These are phyloP conservation scores for Suaeda aralocaspica DNA, from an alignment of 148 eudicot genomes.

Conservation along the genomic window DNA sequence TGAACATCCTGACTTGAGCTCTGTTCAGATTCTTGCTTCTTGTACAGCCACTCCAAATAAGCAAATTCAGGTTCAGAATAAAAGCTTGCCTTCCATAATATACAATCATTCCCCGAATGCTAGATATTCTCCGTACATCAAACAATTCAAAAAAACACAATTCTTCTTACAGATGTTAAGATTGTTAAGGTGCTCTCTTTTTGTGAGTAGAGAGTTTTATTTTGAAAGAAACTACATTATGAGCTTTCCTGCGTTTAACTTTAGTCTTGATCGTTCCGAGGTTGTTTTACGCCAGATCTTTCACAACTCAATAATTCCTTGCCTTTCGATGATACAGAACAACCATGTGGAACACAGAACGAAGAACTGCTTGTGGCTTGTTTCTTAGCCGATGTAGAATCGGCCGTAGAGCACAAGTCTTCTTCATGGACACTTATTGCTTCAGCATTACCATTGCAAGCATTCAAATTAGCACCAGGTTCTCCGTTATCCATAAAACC, in stretches of 20 bases:
- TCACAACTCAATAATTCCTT: constrained; percentile 26
- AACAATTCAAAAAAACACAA: not conserved
- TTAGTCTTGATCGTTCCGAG: constrained; percentile 35
- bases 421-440: constrained; percentile 50
- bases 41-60: not conserved
- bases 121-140: not conserved
- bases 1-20: constrained; percentile 5
- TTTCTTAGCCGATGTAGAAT: constrained; percentile 65
- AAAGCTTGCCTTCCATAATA: not conserved
- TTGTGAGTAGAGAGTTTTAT: not conserved
- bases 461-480: constrained; percentile 23
- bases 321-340: constrained; percentile 29
- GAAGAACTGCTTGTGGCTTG: constrained; percentile 45
- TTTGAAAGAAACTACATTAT: not conserved
- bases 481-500: constrained; percentile 31
- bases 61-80: too few species aligned
- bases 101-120: too few species aligned
- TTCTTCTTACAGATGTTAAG: not conserved
- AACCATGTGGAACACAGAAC: constrained; percentile 58
- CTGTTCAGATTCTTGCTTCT: not conserved
- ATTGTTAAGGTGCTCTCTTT: not conserved
- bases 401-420: constrained; percentile 79
- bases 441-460: constrained; percentile 24
- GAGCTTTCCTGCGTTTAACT: constrained; percentile 33
- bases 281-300: constrained; percentile 43